Conservation (phyloP, 208 protist genomes). For the Leishmania tarentolae region DNA sequence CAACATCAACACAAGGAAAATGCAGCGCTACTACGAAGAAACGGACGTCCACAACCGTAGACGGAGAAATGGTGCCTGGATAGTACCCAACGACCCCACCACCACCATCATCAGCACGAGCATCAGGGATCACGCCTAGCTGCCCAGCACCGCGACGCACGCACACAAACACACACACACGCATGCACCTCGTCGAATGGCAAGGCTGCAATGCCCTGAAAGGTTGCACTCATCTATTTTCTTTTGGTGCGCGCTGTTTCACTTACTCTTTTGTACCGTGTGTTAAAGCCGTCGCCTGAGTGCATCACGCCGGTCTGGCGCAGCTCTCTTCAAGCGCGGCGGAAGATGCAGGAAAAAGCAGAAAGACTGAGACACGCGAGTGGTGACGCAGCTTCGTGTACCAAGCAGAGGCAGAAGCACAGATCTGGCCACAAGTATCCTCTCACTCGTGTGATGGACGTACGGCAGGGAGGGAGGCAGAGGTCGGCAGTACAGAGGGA, state of each 20-base stretch:
- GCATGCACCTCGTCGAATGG: neutral
- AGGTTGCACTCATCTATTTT: neutral
- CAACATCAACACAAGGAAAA: neutral
- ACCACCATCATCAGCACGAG: neutral
- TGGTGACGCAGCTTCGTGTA: neutral
- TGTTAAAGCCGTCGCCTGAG: neutral
- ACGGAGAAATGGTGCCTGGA: neutral
- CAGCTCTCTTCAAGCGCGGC: neutral
- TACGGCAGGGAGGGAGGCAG: neutral
- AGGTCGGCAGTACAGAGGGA: neutral
- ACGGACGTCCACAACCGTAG: neutral
- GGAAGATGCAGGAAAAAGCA: neutral
- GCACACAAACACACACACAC: neutral
- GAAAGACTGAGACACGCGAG: neutral
- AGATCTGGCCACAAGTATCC: neutral
- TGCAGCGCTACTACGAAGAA: neutral
- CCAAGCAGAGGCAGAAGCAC: neutral
- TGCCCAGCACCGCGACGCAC: neutral
- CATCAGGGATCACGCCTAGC: neutral
- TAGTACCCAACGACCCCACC: neutral
- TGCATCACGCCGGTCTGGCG: neutral
- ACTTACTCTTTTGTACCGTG: neutral
- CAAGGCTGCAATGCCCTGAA: neutral
- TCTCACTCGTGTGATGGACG: neutral
- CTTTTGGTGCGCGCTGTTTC: neutral